Percentiles rank a stretch among this genome's conserved stretches.
Conservation (phyloP, 202 grass and related monocot species). For the Hordeum pubiflorum region DNA sequence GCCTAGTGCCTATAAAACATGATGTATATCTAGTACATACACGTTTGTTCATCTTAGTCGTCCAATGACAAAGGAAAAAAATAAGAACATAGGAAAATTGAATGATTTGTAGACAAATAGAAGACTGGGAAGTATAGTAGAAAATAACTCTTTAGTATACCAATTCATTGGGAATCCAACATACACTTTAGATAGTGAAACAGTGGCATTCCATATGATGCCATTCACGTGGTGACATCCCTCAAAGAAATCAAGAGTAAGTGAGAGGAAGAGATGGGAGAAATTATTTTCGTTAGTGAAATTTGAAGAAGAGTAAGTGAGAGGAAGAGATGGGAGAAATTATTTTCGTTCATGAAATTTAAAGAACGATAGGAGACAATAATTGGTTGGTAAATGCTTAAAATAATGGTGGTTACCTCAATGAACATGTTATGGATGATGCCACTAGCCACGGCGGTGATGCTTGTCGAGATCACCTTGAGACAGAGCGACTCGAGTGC, state of each 20-base stretch:
- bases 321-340: neutral
- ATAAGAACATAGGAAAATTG: neutral
- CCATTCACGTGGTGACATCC: neutral
- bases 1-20: neutral
- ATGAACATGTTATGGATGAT: conserved; percentile 66
- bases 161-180: neutral
- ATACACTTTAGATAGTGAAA: neutral
- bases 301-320: neutral
- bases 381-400: too few species aligned
- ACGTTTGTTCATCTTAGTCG: neutral
- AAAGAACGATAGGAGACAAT: neutral
- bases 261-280: neutral
- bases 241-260: neutral
- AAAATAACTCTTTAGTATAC: neutral
- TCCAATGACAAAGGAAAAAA: neutral
- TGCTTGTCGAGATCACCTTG: conserved; percentile 41
- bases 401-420: conserved; percentile 26
- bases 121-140: neutral
- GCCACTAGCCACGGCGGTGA: conserved; percentile 26
- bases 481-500: conserved; percentile 47
- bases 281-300: neutral
- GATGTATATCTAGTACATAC: neutral
- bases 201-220: neutral
- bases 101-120: neutral
- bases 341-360: neutral